Evolutionary conservation across 2,329 filamentous ascomycete genomes (phyloP).

Genomic region (Sporothrix humicola): DNA sequence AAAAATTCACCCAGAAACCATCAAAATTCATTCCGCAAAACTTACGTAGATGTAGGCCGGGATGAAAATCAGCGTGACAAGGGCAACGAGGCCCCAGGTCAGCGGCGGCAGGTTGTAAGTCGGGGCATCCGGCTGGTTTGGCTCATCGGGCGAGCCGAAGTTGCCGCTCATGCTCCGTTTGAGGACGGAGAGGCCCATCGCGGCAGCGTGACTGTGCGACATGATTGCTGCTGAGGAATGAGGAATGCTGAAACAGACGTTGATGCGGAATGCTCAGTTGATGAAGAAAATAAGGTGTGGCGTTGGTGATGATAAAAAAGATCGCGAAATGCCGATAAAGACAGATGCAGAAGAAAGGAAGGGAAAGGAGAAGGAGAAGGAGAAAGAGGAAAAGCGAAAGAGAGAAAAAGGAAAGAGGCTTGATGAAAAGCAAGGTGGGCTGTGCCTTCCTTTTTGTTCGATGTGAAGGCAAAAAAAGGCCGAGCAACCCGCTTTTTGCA

Average conservation of each 20-base stretch:
- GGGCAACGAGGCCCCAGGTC: slow-evolving; percentile 49
- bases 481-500: not conserved
- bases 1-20: too few relatives aligned
- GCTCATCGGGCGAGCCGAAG: slow-evolving; percentile 36
- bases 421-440: slow-evolving; percentile 11
- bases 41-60: slow-evolving; percentile 53
- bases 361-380: not conserved
- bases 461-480: slow-evolving; percentile 26
- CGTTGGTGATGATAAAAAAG: not conserved
- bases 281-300: slow-evolving; percentile 9
- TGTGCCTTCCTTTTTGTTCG: slow-evolving; percentile 34
- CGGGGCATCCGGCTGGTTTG: slow-evolving; percentile 31
- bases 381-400: not conserved
- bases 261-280: too few relatives aligned
- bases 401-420: not conserved
- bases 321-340: slow-evolving; percentile 2
- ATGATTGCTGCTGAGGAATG: slow-evolving; percentile 23
- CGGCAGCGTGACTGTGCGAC: slow-evolving; percentile 23
- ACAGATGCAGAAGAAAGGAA: slow-evolving; percentile 3
- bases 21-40: not conserved
- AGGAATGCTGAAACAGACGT: too few relatives aligned
- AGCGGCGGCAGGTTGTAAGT: slow-evolving; percentile 41
- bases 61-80: slow-evolving; percentile 53
- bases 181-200: slow-evolving; percentile 33
- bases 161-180: slow-evolving; percentile 28